phyloP scores from a whole-genome alignment of 805 yeast species.

The Ogataea nitratoaversa region DNA sequence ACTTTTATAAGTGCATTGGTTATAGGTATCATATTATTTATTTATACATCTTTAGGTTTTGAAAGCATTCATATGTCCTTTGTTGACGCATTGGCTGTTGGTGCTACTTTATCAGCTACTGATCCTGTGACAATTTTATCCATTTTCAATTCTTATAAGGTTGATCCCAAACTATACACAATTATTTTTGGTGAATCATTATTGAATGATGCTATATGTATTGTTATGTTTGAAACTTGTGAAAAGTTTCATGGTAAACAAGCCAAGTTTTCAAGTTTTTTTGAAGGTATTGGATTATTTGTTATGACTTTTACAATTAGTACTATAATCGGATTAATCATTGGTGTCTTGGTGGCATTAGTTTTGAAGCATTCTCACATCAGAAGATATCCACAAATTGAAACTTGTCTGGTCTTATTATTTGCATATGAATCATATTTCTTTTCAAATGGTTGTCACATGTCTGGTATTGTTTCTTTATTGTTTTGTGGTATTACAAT shows the following conservation, averaged over 20 bases:
- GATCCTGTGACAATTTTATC: slow-evolving; percentile 97
- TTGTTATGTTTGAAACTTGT: slow-evolving; percentile 98
- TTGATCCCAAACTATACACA: slow-evolving; percentile 95
- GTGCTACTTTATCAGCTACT: slow-evolving; percentile 96
- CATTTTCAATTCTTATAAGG: slow-evolving; percentile 95
- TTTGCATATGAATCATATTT: slow-evolving; percentile 95
- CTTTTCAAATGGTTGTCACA: slow-evolving; percentile 97
- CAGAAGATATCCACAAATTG: slow-evolving; percentile 94
- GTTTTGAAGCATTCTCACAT: slow-evolving; percentile 88
- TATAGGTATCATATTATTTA: slow-evolving; percentile 77
- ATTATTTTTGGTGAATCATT: slow-evolving; percentile 96
- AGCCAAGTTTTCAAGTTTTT: slow-evolving; percentile 68
- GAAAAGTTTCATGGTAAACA: slow-evolving; percentile 90
- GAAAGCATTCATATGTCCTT: slow-evolving; percentile 86
- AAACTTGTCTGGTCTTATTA: slow-evolving; percentile 84
- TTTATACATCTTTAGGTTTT: slow-evolving; percentile 89
- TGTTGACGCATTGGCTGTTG: slow-evolving; percentile 96
- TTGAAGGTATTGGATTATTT: slow-evolving; percentile 92
- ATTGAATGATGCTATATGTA: slow-evolving; percentile 94
- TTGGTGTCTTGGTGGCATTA: slow-evolving; percentile 87
- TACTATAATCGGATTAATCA: slow-evolving; percentile 79
- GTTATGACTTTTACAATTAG: slow-evolving; percentile 91
- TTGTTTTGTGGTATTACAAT: slow-evolving; percentile 94
- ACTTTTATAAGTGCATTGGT: slow-evolving; percentile 91
- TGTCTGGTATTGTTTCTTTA: slow-evolving; percentile 96